Base-by-base conservation (phyloP, 306 rosid species). In the Malus sieversii region DNA sequence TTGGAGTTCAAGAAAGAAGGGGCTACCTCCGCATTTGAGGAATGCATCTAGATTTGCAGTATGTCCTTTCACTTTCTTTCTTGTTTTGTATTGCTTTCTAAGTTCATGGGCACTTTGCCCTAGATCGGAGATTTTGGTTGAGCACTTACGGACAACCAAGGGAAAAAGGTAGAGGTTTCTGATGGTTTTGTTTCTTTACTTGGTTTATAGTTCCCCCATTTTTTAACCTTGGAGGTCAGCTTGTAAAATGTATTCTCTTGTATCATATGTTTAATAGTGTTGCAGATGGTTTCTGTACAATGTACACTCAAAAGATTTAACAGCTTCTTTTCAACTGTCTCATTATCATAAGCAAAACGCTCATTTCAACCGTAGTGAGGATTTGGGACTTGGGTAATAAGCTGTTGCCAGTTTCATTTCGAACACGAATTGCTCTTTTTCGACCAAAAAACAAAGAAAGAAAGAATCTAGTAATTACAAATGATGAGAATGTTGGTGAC, bases 1-100 rank as follows among this genome's bases (percentile, higher is more conserved):
- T 73, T 38, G 89, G 79, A 30, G 83, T 63, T 75, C 84, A 85
- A 60, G 87, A 83, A 29, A 83, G 90, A 78, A 84, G 86, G 55
- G 93, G 97, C 61, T 95, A 95, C 85, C 97, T 92, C 78, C 88
- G 95, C 80, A 89, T 95, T 64, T 95, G 81, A 90, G 35, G 23
- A 51, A 73, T 40, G 7, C 61, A 57, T 42, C 20, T 68, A 46
- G 58, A 78, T 35, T 30, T 30, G 25, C 35, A n/a, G 79, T 64
- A 79, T 27, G 81, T 55, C 23, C 22, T 3, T 75, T 52, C 66
- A 46, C 53, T 19, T 59, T 45, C 19, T 55, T 38, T 45, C 19
- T 55, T 38, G 35, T 29, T 29, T 22, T 60, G 4, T 13, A 20
- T 44, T 68, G 69, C 53, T 66, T 51, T 27, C 9, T 10, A 1